These are phyloP conservation scores for Plasmodium inui DNA, from an alignment of 169 alveolate species.

Conservation along the genomic window DNA sequence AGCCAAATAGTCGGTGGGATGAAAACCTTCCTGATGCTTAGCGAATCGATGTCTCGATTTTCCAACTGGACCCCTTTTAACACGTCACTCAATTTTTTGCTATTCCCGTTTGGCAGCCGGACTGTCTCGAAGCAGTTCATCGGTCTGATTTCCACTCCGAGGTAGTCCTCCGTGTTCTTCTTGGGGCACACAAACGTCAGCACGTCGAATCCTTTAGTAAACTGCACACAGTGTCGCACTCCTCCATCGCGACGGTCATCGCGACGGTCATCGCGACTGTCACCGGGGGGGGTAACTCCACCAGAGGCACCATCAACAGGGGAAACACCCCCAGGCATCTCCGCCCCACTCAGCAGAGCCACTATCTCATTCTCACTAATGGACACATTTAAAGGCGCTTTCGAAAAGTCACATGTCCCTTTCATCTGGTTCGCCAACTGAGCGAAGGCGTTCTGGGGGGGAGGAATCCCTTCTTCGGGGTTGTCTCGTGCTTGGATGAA, in stretches of 20 bases:
- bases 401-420: constrained; percentile 34
- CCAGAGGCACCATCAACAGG: background rate
- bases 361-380: background rate
- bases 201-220: constrained; percentile 47
- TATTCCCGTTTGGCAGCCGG: constrained; percentile 8
- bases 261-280: too few species aligned
- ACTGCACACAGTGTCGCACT: constrained; percentile 22
- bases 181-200: constrained; percentile 45
- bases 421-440: background rate
- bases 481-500: background rate
- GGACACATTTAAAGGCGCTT: background rate
- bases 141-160: constrained; percentile 43
- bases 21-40: constrained; percentile 19
- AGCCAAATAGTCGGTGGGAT: constrained; percentile 33
- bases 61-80: constrained; percentile 23
- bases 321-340: too few species aligned
- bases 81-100: background rate
- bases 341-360: background rate
- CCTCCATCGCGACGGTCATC: background rate
- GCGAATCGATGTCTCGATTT: constrained; percentile 4
- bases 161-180: background rate
- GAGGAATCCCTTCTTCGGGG: background rate
- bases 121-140: constrained; percentile 21
- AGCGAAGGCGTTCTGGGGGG: background rate
- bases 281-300: too few species aligned